phyloP scores from a whole-genome alignment of 2,329 filamentous ascomycete genomes.

The Scortechinia acanthostroma region DNA sequence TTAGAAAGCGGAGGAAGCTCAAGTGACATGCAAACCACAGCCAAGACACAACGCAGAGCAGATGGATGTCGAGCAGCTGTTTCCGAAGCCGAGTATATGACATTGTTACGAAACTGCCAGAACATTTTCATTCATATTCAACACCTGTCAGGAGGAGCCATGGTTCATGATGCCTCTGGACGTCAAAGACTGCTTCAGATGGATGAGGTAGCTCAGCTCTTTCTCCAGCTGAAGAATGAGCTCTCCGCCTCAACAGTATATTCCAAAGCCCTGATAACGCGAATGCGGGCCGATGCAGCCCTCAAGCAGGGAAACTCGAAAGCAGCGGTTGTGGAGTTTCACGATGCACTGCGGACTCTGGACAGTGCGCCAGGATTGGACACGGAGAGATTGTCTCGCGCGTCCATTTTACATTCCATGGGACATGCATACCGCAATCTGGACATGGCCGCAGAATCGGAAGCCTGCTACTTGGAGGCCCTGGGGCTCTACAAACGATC shows the following conservation, averaged over 20 bases:
- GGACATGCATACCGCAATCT: constrained; percentile 14
- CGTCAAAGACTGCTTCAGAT: constrained; percentile 17
- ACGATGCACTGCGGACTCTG: constrained; percentile 12
- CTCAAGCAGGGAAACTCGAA: constrained; percentile 11
- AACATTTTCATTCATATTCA: constrained; percentile 15
- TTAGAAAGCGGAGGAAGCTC: too few species aligned
- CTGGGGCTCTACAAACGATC: constrained; percentile 15
- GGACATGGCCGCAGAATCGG: constrained; percentile 14
- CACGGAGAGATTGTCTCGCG: constrained; percentile 12
- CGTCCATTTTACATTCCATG: constrained; percentile 13
- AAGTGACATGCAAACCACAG: too few species aligned
- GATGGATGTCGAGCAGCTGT: not conserved
- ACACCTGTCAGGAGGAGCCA: constrained; percentile 9
- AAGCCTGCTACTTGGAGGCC: constrained; percentile 15
- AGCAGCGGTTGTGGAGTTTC: constrained; percentile 13
- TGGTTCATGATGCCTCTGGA: constrained; percentile 17
- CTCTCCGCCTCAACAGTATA: constrained; percentile 10
- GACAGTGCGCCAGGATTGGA: constrained; percentile 12
- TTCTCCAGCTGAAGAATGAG: constrained; percentile 14
- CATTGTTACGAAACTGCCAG: constrained; percentile 8
- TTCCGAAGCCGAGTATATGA: not conserved
- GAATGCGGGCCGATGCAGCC: constrained; percentile 12
- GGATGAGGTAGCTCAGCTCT: constrained; percentile 17
- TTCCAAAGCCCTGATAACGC: constrained; percentile 9
- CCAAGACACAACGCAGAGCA: not conserved